phyloP scores from a whole-genome alignment of 2,329 filamentous ascomycete species.

The Diaporthe eres region DNA sequence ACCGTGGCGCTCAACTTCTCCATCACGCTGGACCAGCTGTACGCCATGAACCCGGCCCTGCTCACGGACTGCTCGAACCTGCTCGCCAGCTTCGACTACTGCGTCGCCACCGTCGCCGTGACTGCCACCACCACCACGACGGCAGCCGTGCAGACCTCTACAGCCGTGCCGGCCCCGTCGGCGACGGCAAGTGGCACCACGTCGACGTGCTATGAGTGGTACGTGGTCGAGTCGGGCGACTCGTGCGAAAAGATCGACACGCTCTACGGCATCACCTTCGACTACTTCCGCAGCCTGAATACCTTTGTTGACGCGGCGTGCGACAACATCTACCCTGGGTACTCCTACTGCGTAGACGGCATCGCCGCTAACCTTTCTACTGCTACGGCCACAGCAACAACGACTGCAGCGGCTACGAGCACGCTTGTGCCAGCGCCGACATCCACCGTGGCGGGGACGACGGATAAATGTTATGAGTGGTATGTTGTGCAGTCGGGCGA shows the following conservation, averaged over 20 bases:
- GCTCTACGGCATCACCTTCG: background rate
- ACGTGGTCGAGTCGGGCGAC: background rate
- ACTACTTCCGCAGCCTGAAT: background rate
- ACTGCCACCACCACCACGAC: background rate
- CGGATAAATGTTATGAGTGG: background rate
- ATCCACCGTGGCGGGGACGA: background rate
- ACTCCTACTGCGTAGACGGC: background rate
- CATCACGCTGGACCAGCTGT: background rate
- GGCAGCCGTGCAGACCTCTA: too few species aligned
- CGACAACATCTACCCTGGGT: background rate
- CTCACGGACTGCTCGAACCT: background rate
- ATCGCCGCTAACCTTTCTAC: too few species aligned
- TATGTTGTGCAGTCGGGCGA: background rate
- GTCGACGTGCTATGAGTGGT: background rate
- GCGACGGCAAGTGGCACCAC: background rate
- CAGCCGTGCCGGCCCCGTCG: background rate
- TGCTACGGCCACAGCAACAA: background rate
- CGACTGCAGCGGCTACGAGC: background rate
- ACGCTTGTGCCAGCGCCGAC: background rate
- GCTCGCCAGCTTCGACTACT: background rate
- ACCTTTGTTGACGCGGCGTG: background rate
- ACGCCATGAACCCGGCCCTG: background rate
- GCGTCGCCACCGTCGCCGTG: background rate
- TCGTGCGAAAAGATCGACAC: background rate
- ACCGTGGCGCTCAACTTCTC: background rate